Evolutionary conservation across 208 protist species (phyloP).

Genomic region (Balamuthia mandrillaris): DNA sequence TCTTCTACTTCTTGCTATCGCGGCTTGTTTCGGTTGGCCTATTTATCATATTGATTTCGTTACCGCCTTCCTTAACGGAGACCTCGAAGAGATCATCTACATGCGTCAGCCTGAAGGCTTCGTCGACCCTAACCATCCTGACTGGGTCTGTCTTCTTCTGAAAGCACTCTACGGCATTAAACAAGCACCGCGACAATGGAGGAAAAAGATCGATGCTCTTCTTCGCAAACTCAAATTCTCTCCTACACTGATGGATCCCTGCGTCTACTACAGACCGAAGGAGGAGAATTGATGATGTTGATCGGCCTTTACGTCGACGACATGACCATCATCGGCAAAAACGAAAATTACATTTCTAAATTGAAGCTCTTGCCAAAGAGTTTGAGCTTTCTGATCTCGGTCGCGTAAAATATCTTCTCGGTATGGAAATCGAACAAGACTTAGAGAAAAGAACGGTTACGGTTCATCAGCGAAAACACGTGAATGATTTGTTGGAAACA

Average conservation of each 20-base stretch:
- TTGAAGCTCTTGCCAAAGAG: no score
- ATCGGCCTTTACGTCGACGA: no score
- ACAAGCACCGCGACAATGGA: neutral
- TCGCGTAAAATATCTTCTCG: no score
- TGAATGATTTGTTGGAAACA: no score
- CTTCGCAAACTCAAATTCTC: neutral
- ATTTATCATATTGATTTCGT: conserved; percentile 20
- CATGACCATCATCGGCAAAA: no score
- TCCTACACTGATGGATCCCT: neutral
- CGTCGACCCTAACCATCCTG: neutral
- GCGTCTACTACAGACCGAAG: no score
- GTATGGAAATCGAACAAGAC: no score
- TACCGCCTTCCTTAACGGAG: neutral
- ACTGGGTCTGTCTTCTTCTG: neutral
- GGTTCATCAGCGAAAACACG: no score
- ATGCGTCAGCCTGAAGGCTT: conserved; percentile 12
- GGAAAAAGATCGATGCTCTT: neutral
- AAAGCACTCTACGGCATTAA: conserved; percentile 3
- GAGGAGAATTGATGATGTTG: no score
- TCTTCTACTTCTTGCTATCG: neutral
- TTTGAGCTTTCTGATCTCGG: no score
- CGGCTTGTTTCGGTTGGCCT: neutral
- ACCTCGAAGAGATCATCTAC: neutral
- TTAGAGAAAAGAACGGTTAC: no score
- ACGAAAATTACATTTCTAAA: no score